phyloP scores from a whole-genome alignment of 2,329 filamentous ascomycete genomes.

The Xylariales sp. region DNA sequence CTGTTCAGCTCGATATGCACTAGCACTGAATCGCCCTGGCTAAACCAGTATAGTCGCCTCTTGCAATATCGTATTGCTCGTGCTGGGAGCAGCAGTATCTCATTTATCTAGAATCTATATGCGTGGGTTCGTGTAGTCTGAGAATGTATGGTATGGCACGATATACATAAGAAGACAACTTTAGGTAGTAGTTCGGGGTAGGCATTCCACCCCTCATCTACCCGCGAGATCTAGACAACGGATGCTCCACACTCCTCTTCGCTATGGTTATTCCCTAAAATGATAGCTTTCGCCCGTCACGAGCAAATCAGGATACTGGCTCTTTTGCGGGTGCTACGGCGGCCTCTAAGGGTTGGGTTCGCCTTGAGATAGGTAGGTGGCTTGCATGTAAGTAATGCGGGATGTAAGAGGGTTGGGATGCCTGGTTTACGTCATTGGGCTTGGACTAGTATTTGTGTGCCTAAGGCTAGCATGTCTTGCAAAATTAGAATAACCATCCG shows the following conservation, averaged over 20 bases:
- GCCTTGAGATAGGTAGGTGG: not conserved
- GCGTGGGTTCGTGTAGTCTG: not conserved
- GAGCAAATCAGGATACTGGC: not conserved
- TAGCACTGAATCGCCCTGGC: not conserved
- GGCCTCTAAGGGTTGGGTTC: not conserved
- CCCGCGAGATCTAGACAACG: not conserved
- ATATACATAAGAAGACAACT: not conserved
- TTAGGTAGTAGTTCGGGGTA: slow-evolving; percentile 22
- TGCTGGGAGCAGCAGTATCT: not conserved
- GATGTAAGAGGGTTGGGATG: not conserved
- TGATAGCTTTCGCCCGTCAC: too few species aligned
- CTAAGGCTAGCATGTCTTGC: not conserved
- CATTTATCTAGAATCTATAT: not conserved
- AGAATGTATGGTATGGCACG: not conserved
- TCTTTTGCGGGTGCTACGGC: not conserved
- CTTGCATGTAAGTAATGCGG: not conserved
- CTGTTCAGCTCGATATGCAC: slow-evolving; percentile 1
- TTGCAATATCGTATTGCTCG: too few species aligned
- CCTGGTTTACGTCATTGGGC: not conserved
- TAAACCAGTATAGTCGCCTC: not conserved
- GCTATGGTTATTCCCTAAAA: not conserved
- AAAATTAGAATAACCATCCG: not conserved
- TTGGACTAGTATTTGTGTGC: not conserved
- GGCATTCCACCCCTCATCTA: slow-evolving; percentile 17
- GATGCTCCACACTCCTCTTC: slow-evolving; percentile 16